phyloP scores from a whole-genome alignment of 2,329 filamentous ascomycete genomes.

The Colletotrichum lupini region DNA sequence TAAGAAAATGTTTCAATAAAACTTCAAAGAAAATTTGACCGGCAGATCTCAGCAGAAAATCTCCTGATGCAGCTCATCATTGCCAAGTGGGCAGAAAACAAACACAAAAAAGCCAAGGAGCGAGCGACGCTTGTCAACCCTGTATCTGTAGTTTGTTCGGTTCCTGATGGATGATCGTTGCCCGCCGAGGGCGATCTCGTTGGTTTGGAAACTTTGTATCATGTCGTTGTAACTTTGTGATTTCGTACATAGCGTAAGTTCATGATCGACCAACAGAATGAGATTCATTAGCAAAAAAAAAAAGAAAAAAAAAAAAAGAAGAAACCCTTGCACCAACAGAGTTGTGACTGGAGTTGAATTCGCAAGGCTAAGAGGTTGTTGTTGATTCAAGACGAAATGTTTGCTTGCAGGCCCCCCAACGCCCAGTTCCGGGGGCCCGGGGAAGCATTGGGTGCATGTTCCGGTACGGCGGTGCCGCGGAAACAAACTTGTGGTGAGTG shows the following conservation, averaged over 20 bases:
- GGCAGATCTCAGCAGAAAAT: constrained; percentile 1
- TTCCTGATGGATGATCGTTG: too few relatives aligned
- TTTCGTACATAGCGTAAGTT: background rate
- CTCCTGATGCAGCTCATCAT: constrained; percentile 11
- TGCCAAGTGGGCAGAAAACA: background rate
- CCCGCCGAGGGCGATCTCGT: too few relatives aligned
- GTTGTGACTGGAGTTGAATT: background rate
- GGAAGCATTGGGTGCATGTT: constrained; percentile 21
- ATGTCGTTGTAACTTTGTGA: too few relatives aligned
- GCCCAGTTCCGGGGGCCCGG: constrained; percentile 8
- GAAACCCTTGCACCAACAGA: background rate
- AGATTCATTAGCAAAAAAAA: background rate
- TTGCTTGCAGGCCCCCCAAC: background rate
- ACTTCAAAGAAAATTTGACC: constrained; percentile 1
- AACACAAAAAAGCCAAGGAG: background rate
- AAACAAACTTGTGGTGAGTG: background rate
- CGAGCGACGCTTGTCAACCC: too few relatives aligned
- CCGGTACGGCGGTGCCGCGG: constrained; percentile 27
- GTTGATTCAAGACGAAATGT: background rate
- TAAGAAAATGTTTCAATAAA: background rate
- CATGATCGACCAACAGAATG: background rate
- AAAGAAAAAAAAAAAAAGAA: background rate
- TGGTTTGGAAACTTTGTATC: too few relatives aligned
- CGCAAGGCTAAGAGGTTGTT: background rate
- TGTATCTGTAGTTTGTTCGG: background rate